Evolutionary conservation across 257 asterid species (phyloP).

Genomic region (Nicotiana benthamiana): DNA sequence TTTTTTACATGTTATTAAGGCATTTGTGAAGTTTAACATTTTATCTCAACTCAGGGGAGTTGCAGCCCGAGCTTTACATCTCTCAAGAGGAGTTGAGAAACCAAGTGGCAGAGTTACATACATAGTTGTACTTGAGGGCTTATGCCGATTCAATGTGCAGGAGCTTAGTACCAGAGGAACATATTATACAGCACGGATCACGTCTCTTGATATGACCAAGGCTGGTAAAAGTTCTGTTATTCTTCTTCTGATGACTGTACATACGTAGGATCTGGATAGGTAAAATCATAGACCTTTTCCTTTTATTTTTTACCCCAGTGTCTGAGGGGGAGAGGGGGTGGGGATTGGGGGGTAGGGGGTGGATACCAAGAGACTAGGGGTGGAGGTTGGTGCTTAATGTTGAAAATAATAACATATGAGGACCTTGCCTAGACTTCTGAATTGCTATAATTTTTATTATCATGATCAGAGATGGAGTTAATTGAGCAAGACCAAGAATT

Average conservation of each 20-base stretch:
- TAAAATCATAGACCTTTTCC: not conserved
- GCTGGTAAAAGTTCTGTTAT: slow-evolving; percentile 42
- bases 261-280: not conserved
- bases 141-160: slow-evolving; percentile 93
- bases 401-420: not conserved
- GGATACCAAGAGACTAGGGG: not conserved
- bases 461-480: slow-evolving; percentile 77
- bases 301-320: not conserved
- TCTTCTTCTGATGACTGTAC: not conserved
- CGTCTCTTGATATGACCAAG: slow-evolving; percentile 83
- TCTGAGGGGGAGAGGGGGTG: not conserved
- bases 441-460: slow-evolving; percentile 18
- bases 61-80: slow-evolving; percentile 87
- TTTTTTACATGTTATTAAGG: slow-evolving; percentile 30
- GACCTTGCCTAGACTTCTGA: slow-evolving; percentile 18
- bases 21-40: slow-evolving; percentile 12
- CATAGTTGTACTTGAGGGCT: slow-evolving; percentile 92
- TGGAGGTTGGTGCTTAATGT: not conserved
- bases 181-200: slow-evolving; percentile 89
- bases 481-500: slow-evolving; percentile 96
- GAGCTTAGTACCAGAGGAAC: slow-evolving; percentile 97
- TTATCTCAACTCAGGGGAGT: slow-evolving; percentile 10
- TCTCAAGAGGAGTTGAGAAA: slow-evolving; percentile 97
- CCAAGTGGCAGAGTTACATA: slow-evolving; percentile 99
- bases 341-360: not conserved